Evolutionary conservation across 2,329 filamentous ascomycete species (phyloP).

Genomic region (Elsinoe necatrix): DNA sequence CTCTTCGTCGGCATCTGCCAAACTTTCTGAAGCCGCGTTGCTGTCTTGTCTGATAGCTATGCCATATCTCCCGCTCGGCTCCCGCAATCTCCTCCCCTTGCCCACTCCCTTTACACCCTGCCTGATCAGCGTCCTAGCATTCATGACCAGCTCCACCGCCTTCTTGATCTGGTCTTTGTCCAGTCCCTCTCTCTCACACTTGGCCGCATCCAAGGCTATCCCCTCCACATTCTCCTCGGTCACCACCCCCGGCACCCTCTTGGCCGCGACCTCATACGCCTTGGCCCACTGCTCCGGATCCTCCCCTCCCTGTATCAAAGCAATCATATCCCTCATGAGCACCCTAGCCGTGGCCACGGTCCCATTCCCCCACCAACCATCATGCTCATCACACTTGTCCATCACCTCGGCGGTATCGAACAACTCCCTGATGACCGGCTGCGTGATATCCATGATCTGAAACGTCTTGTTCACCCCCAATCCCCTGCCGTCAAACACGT

Average conservation of each 20-base stretch:
- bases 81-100: background rate
- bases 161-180: slow-evolving; percentile 16
- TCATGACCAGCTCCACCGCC: slow-evolving; percentile 15
- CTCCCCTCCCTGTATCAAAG: slow-evolving; percentile 32
- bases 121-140: slow-evolving; percentile 17
- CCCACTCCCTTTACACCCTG: slow-evolving; percentile 17
- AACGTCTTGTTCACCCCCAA: slow-evolving; percentile 77
- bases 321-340: slow-evolving; percentile 81
- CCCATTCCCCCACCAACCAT: slow-evolving; percentile 80
- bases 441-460: slow-evolving; percentile 87
- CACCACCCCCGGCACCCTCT: slow-evolving; percentile 14
- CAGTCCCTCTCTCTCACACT: background rate
- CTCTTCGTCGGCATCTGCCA: slow-evolving; percentile 15
- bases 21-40: background rate
- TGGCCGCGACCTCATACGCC: slow-evolving; percentile 18
- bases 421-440: slow-evolving; percentile 61
- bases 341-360: slow-evolving; percentile 75
- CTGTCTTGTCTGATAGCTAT: background rate
- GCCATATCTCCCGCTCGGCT: slow-evolving; percentile 9
- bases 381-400: slow-evolving; percentile 40
- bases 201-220: background rate
- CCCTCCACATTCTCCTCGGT: slow-evolving; percentile 13
- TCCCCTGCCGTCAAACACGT: slow-evolving; percentile 74
- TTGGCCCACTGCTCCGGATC: slow-evolving; percentile 21
- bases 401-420: slow-evolving; percentile 52